Evolutionary conservation across 2,329 filamentous ascomycete genomes (phyloP), one percentile per base, ranked within the genome.

Genomic region (Sporothrix brunneoviolacea): DNA sequence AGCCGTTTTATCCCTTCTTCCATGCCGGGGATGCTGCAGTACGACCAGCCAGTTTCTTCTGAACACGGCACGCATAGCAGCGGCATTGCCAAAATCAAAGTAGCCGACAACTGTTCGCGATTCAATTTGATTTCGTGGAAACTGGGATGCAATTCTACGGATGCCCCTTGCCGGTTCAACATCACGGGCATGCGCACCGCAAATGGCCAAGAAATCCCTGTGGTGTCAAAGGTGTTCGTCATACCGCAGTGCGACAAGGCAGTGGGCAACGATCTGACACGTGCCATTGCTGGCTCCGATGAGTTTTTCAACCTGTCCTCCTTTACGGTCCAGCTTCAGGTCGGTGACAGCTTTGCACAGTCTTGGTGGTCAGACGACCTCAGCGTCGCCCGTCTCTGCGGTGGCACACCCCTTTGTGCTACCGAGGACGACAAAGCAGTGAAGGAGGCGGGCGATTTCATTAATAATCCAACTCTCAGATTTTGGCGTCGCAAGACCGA

Each of bases 321-420:
- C 3, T 53, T 76, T 57, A 64, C 64, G 8, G 61, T 75, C 37
- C 65, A 67, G n/a, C 59, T 69, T 12, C 66, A 64, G n/a, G 59
- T 60, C n/a, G 61, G 59, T 4, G 50, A 65, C 65, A n/a, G 15
- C 12, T 12, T 9, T 12, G 43, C 15, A 21, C 64, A 61, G 51
- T 62, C 61, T 9, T 75, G 72, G 71, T 76, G 70, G 70, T 68
- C 68, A 44, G 72, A 75, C 55, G 68, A 75, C 56, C 49, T 74
- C 10, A 35, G 21, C 5, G 38, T 48, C 2, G 38, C 46, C 2
- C 37, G 15, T 9, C 24, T 42, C 30, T 48, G 46, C n/a, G 22
- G 30, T n/a, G 46, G 38, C 19, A 16, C 16, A 21, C 15, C 46
- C 3, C 9, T 35, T 4, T 48, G 46, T n/a, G 33, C 45, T 5